phyloP scores from a whole-genome alignment of 2,329 filamentous ascomycete genomes.

The Pseudonectria foliicola region DNA sequence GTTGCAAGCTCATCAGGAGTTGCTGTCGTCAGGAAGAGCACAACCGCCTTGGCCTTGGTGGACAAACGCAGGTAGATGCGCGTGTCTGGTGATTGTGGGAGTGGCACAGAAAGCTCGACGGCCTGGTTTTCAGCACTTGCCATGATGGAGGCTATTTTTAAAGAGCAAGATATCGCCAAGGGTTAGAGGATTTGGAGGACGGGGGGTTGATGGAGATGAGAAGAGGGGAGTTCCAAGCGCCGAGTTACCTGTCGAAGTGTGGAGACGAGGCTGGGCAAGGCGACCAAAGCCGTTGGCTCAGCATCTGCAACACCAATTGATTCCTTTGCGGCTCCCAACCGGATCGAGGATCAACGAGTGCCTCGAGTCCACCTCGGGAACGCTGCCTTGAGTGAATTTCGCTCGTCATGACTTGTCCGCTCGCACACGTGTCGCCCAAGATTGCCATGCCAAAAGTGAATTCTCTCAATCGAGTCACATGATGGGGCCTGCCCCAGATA shows the following conservation, averaged over 20 bases:
- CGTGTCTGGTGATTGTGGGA: slow-evolving; percentile 54
- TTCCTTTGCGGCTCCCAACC: no score
- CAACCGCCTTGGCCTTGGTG: slow-evolving; percentile 48
- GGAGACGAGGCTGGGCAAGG: background rate
- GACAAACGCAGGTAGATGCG: slow-evolving; percentile 55
- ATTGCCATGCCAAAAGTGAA: no score
- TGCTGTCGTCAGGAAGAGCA: slow-evolving; percentile 56
- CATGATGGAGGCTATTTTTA: slow-evolving; percentile 11
- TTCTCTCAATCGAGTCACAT: slow-evolving; percentile 14
- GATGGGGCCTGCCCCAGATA: slow-evolving; percentile 4
- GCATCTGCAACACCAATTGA: no score
- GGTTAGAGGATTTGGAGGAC: background rate
- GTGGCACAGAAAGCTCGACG: slow-evolving; percentile 48
- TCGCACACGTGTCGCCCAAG: no score
- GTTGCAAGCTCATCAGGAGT: slow-evolving; percentile 43
- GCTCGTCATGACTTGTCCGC: no score
- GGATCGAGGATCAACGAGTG: no score
- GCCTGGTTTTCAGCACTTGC: slow-evolving; percentile 12
- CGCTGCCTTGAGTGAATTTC: no score
- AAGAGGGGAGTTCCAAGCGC: slow-evolving; percentile 1
- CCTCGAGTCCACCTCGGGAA: no score
- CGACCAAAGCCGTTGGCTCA: background rate
- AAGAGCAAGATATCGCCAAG: background rate
- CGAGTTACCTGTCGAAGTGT: no score
- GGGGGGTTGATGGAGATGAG: background rate